Percentiles rank a stretch among this genome's conserved stretches.
These are phyloP conservation scores for Chrysanthemum lavandulifolium DNA, from an alignment of 129 eudicot species.

Conservation along the genomic window DNA sequence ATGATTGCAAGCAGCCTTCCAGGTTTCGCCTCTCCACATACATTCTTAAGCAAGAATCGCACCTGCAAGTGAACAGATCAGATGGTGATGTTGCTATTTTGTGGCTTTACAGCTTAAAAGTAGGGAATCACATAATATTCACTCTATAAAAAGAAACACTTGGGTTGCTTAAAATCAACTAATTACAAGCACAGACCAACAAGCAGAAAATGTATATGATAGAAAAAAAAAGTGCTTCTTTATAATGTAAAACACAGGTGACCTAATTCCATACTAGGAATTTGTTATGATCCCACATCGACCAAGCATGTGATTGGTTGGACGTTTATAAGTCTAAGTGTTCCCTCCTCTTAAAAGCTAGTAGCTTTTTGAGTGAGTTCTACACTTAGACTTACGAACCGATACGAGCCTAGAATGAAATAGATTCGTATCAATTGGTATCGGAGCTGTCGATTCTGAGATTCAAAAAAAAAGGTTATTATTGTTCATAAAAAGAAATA, in stretches of 20 bases:
- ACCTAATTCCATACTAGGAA: background rate
- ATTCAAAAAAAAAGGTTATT: too few species aligned
- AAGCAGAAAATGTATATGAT: background rate
- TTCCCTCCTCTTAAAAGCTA: too few species aligned
- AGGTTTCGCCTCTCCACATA: conserved; percentile 93
- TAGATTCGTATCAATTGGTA: too few species aligned
- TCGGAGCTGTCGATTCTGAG: too few species aligned
- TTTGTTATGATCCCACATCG: too few species aligned
- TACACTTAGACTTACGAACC: too few species aligned
- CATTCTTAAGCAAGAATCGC: conserved; percentile 82
- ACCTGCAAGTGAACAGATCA: conserved; percentile 36
- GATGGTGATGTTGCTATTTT: background rate
- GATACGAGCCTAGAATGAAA: too few species aligned
- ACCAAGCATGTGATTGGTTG: too few species aligned
- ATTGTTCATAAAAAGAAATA: too few species aligned
- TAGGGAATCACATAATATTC: conserved; percentile 14
- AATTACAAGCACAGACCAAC: background rate
- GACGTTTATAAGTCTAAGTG: too few species aligned
- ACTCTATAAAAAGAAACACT: background rate
- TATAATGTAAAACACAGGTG: background rate
- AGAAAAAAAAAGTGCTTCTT: conserved; percentile 4
- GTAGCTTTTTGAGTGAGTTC: too few species aligned
- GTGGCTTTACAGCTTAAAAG: background rate
- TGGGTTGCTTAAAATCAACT: conserved; percentile 3
- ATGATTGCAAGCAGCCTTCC: conserved; percentile 96